Conservation (phyloP, 2,329 filamentous ascomycete genomes). For the Alternaria sp. region DNA sequence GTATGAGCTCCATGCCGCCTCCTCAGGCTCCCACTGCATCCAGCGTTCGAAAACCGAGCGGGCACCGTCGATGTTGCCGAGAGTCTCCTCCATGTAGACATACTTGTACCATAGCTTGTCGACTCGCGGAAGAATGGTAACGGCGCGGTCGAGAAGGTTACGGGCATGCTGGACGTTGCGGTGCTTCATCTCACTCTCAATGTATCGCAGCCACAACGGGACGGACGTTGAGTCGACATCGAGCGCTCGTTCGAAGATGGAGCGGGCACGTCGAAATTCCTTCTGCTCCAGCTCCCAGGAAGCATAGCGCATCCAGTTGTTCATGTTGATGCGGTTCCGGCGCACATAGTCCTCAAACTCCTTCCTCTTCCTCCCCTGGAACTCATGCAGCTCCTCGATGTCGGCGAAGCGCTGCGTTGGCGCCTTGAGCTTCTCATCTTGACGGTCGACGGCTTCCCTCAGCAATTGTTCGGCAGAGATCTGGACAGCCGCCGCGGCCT, state of each 20-base stretch:
- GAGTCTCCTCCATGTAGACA: slow-evolving; percentile 97
- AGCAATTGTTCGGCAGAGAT: slow-evolving; percentile 97
- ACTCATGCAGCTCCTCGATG: slow-evolving; percentile 96
- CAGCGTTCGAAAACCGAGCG: slow-evolving; percentile 95
- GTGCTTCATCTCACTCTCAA: slow-evolving; percentile 92
- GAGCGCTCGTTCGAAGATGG: slow-evolving; percentile 91
- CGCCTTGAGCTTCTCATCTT: slow-evolving; percentile 85
- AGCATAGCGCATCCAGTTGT: slow-evolving; percentile 99
- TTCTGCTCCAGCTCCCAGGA: slow-evolving; percentile 98
- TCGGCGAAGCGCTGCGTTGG: slow-evolving; percentile 96
- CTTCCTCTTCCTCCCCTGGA: slow-evolving; percentile 92
- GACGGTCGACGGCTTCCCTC: slow-evolving; percentile 94
- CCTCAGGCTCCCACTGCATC: slow-evolving; percentile 98
- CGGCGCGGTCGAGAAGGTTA: slow-evolving; percentile 92
- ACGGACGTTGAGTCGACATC: slow-evolving; percentile 90
- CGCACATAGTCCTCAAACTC: slow-evolving; percentile 98
- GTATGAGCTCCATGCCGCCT: slow-evolving; percentile 93
- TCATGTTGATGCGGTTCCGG: slow-evolving; percentile 92
- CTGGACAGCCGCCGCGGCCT: slow-evolving; percentile 81
- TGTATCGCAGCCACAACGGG: slow-evolving; percentile 88
- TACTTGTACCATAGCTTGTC: slow-evolving; percentile 99
- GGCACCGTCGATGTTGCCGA: slow-evolving; percentile 91
- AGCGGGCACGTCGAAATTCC: slow-evolving; percentile 88
- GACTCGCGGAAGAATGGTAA: slow-evolving; percentile 85
- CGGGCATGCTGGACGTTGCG: slow-evolving; percentile 85